A percentile compares a stretch with the other conserved stretches of the same genome.
Conservation (phyloP, 495 filamentous ascomycete genomes). For the Pseudoneurospora amorphoporcata region DNA sequence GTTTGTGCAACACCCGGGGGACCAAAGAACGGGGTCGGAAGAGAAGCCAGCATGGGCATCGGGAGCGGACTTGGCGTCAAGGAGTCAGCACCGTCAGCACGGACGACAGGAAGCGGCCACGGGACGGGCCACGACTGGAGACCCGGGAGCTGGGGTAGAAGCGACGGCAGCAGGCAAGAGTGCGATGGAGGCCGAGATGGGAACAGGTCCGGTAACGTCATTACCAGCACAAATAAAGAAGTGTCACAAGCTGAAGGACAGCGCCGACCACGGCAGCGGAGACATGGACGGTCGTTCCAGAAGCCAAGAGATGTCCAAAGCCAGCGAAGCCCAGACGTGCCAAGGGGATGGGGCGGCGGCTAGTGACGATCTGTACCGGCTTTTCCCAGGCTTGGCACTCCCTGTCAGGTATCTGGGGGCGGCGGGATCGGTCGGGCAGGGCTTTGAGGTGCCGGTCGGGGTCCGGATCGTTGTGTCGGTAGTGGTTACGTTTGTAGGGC, state of each 20-base stretch:
- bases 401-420: background rate
- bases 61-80: background rate
- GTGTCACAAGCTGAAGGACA: background rate
- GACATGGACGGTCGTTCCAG: conserved; percentile 11
- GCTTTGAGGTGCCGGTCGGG: background rate
- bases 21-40: background rate
- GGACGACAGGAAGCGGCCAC: background rate
- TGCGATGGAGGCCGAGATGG: background rate
- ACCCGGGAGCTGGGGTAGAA: background rate
- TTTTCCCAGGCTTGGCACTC: background rate
- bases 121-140: background rate
- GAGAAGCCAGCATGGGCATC: background rate
- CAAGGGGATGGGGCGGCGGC: background rate
- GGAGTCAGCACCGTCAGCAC: background rate
- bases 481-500: background rate
- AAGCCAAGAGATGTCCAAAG: background rate
- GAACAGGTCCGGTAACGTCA: background rate
- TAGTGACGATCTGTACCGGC: background rate
- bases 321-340: background rate
- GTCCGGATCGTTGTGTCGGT: conserved; percentile 1
- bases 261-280: conserved; percentile 5
- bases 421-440: background rate
- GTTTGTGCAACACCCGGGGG: conserved; percentile 3
- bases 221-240: background rate
- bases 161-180: conserved; percentile 2